Percentiles rank a stretch among this genome's conserved stretches.
These are phyloP conservation scores for Candida nonsorbophila DNA, from an alignment of 805 yeast species.

Conservation along the genomic window DNA sequence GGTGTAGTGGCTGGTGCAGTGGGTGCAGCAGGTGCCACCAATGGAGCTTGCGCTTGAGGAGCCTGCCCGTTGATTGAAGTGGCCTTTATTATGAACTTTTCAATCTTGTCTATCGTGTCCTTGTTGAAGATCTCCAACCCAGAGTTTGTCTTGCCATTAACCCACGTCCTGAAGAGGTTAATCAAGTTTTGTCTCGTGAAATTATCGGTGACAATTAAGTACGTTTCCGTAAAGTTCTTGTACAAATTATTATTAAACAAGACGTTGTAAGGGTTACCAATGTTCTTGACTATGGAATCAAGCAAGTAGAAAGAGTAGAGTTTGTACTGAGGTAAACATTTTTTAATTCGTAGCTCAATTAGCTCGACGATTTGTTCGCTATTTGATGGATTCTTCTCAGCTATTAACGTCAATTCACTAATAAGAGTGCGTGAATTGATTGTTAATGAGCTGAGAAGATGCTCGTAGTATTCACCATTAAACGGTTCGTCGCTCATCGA, in stretches of 20 bases:
- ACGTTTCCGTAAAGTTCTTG: slow-evolving; percentile 32
- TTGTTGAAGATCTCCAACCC: slow-evolving; percentile 31
- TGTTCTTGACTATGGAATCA: slow-evolving; percentile 38
- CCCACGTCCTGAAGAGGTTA: slow-evolving; percentile 39
- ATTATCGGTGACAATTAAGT: slow-evolving; percentile 33
- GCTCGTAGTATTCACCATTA: slow-evolving; percentile 23
- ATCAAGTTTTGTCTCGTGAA: slow-evolving; percentile 34
- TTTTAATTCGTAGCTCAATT: slow-evolving; percentile 30
- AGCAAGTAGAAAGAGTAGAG: slow-evolving; percentile 30
- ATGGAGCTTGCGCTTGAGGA: not conserved
- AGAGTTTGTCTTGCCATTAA: slow-evolving; percentile 24
- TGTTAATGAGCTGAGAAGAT: slow-evolving; percentile 27
- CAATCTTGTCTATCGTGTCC: slow-evolving; percentile 24
- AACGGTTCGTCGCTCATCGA: slow-evolving; percentile 19
- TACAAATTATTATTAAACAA: slow-evolving; percentile 30
- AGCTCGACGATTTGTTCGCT: slow-evolving; percentile 27
- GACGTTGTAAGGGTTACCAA: slow-evolving; percentile 39
- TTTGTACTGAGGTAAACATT: slow-evolving; percentile 34
- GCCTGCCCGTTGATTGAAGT: slow-evolving; percentile 14
- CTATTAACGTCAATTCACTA: slow-evolving; percentile 32
- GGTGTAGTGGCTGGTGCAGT: slow-evolving; percentile 1
- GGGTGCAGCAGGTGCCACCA: slow-evolving; percentile 1
- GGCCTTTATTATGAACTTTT: slow-evolving; percentile 34
- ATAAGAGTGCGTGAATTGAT: slow-evolving; percentile 33
- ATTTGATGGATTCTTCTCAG: slow-evolving; percentile 26